Percentiles rank a stretch among this genome's conserved stretches.
Evolutionary conservation across 164 flowering plant genomes (phyloP).

Genomic region (Vitis cinerea): DNA sequence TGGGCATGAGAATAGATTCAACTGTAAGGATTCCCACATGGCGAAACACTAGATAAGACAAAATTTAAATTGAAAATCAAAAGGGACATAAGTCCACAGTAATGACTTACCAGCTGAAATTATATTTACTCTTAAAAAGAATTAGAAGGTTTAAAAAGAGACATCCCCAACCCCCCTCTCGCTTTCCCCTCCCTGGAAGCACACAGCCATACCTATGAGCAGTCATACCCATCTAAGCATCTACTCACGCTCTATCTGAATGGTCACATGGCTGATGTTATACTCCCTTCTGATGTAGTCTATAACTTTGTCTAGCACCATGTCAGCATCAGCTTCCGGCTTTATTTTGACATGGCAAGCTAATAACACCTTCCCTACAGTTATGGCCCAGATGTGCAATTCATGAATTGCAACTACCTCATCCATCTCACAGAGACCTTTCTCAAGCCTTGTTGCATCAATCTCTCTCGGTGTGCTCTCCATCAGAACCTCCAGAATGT

Average conservation of each 20-base stretch:
- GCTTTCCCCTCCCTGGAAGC: no score
- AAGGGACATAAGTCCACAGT: background rate
- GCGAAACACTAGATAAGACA: no score
- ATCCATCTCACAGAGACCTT: conserved; percentile 79
- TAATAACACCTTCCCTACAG: conserved; percentile 75
- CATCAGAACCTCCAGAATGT: conserved; percentile 81
- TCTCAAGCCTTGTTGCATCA: conserved; percentile 76
- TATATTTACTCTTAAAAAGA: background rate
- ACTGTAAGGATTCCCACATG: background rate
- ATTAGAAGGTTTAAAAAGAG: background rate
- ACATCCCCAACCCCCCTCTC: background rate
- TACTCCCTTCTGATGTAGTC: conserved; percentile 69
- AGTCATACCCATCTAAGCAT: background rate
- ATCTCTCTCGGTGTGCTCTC: conserved; percentile 94
- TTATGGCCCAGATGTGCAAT: conserved; percentile 90
- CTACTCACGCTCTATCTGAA: conserved; percentile 76
- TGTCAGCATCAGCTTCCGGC: conserved; percentile 75
- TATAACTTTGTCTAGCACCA: conserved; percentile 67
- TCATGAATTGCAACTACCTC: conserved; percentile 87
- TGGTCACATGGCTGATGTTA: conserved; percentile 86
- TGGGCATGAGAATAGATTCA: background rate
- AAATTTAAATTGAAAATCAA: background rate
- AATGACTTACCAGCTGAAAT: background rate
- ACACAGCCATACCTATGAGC: background rate
- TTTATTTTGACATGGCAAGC: conserved; percentile 82